Percentiles rank a stretch among this genome's conserved stretches.
Conservation (phyloP, 1,139 yeast genomes). For the Suhomyces ambrosiae region DNA sequence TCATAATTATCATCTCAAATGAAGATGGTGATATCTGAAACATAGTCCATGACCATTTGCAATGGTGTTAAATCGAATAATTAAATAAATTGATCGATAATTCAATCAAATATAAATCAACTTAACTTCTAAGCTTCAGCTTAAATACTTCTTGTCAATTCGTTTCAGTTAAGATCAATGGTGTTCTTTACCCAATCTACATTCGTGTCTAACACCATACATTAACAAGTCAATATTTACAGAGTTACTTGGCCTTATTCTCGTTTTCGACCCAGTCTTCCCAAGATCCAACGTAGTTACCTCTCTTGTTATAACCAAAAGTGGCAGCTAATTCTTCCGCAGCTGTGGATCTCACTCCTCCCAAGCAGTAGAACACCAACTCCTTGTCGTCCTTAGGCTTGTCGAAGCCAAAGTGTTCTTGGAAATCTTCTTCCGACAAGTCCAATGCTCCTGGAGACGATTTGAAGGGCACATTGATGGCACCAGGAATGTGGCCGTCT, state of each 20-base stretch:
- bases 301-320: constrained; percentile 79
- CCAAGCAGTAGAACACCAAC: constrained; percentile 87
- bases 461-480: constrained; percentile 87
- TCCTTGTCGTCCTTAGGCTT: constrained; percentile 76
- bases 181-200: too few species aligned
- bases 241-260: constrained; percentile 13
- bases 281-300: constrained; percentile 80
- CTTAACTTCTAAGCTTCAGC: too few species aligned
- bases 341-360: constrained; percentile 88
- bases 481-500: constrained; percentile 75
- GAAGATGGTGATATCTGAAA: too few species aligned
- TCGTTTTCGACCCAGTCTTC: constrained; percentile 77
- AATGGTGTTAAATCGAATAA: too few species aligned
- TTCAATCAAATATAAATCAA: too few species aligned
- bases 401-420: constrained; percentile 76
- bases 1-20: too few species aligned
- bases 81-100: too few species aligned
- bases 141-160: too few species aligned
- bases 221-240: constrained; percentile 1
- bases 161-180: too few species aligned
- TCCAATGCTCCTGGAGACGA: constrained; percentile 94
- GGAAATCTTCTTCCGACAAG: constrained; percentile 74
- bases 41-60: too few species aligned
- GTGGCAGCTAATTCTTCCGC: constrained; percentile 92
- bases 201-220: constrained; percentile 5